A percentile compares a stretch with the other conserved stretches of the same genome.
Evolutionary conservation across 1,139 yeast species (phyloP).

Genomic region (Waltiozyma sp.): DNA sequence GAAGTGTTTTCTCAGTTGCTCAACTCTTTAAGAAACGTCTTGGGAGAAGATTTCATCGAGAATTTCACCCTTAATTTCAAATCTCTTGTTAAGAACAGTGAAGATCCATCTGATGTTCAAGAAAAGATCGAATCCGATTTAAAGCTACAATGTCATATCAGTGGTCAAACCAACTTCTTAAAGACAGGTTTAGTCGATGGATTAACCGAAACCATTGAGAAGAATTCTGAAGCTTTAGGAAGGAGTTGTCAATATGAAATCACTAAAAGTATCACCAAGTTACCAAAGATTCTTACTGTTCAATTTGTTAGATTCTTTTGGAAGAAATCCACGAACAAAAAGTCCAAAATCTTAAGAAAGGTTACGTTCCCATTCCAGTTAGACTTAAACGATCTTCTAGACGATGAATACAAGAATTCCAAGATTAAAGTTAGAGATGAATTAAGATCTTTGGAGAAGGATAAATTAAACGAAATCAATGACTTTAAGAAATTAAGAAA

Average conservation of each 20-base stretch:
- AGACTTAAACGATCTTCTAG: slow-evolving; percentile 78
- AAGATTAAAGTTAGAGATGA: slow-evolving; percentile 69
- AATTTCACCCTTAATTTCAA: slow-evolving; percentile 60
- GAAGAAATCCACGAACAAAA: slow-evolving; percentile 85
- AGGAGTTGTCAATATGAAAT: slow-evolving; percentile 63
- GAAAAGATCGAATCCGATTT: slow-evolving; percentile 46
- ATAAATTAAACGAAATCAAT: slow-evolving; percentile 58
- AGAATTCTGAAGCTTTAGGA: slow-evolving; percentile 59
- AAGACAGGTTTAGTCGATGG: slow-evolving; percentile 77
- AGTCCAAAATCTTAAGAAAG: slow-evolving; percentile 85
- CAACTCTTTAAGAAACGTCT: slow-evolving; percentile 34
- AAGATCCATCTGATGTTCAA: slow-evolving; percentile 44
- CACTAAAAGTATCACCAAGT: slow-evolving; percentile 56
- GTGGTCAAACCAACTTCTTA: slow-evolving; percentile 74
- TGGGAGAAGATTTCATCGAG: slow-evolving; percentile 37
- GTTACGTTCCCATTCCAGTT: slow-evolving; percentile 91
- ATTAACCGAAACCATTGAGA: slow-evolving; percentile 66
- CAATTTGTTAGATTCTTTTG: slow-evolving; percentile 93
- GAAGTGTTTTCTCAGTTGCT: slow-evolving; percentile 83
- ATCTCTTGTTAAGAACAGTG: slow-evolving; percentile 44
- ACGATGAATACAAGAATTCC: slow-evolving; percentile 55
- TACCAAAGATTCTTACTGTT: slow-evolving; percentile 83
- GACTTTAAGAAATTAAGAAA: slow-evolving; percentile 64
- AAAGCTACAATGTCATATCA: slow-evolving; percentile 84
- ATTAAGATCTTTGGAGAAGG: slow-evolving; percentile 67